A percentile compares a stretch with the other conserved stretches of the same genome.
phyloP scores from a whole-genome alignment of 2,329 filamentous ascomycete species.

The Cordyceps farinosa region DNA sequence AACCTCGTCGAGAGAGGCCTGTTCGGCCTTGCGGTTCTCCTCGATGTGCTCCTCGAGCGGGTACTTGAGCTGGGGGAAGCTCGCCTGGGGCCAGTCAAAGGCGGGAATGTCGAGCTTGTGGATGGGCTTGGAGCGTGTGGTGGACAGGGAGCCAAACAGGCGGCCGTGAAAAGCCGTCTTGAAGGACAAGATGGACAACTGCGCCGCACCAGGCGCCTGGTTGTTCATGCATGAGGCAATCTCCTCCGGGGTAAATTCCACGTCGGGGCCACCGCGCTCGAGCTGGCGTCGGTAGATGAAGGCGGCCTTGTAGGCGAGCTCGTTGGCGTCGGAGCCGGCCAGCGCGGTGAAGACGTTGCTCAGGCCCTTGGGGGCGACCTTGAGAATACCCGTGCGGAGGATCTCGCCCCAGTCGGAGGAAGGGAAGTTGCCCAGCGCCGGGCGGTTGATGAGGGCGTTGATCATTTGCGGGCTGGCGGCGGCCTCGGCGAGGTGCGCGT shows the following conservation, averaged over 20 bases:
- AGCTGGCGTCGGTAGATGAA: constrained; percentile 88
- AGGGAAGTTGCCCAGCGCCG: constrained; percentile 87
- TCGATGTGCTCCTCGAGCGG: constrained; percentile 74
- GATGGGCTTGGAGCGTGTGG: constrained; percentile 87
- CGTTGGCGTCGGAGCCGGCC: constrained; percentile 88
- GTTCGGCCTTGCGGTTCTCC: constrained; percentile 79
- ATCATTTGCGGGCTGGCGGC: constrained; percentile 76
- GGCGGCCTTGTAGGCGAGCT: constrained; percentile 90
- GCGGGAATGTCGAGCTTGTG: constrained; percentile 94
- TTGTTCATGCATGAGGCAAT: constrained; percentile 75
- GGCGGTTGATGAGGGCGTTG: constrained; percentile 78
- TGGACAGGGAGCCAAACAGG: constrained; percentile 81
- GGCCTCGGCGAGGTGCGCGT: constrained; percentile 67
- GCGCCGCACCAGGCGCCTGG: constrained; percentile 68
- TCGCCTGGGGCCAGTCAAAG: constrained; percentile 90
- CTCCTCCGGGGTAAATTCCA: constrained; percentile 78
- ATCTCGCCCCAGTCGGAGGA: constrained; percentile 78
- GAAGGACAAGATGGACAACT: constrained; percentile 83
- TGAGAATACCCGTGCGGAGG: constrained; percentile 75
- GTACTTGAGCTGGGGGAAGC: constrained; percentile 83
- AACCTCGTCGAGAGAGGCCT: constrained; percentile 76
- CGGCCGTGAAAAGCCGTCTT: constrained; percentile 86
- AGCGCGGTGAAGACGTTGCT: constrained; percentile 89
- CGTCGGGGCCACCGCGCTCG: constrained; percentile 72
- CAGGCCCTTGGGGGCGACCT: constrained; percentile 76